These are phyloP conservation scores for Solanum pinnatisectum DNA, from an alignment of 257 asterid genomes.

Conservation along the genomic window DNA sequence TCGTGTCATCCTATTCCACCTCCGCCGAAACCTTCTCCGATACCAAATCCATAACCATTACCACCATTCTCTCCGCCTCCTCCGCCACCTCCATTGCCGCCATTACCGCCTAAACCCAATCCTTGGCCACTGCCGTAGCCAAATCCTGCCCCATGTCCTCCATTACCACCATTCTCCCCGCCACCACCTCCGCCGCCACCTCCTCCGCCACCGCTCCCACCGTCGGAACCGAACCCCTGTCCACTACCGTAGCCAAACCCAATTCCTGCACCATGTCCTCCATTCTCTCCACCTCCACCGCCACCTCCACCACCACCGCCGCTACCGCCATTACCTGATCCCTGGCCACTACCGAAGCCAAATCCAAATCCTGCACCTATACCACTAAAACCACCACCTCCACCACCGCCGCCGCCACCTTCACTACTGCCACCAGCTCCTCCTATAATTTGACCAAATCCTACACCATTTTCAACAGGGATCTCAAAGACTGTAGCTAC, in stretches of 20 bases:
- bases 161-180: not conserved
- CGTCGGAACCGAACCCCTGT: not conserved
- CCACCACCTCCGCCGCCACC: not conserved
- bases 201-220: not conserved
- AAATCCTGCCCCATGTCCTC: not conserved
- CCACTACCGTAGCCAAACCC: not conserved
- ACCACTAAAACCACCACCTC: not conserved
- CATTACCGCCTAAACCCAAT: not conserved
- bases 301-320: not conserved
- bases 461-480: not conserved
- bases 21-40: constrained; percentile 9
- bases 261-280: not conserved
- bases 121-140: not conserved
- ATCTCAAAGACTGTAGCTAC: not conserved
- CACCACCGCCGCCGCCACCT: not conserved
- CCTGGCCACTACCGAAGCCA: too few species aligned
- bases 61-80: not conserved
- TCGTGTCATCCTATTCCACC: not conserved
- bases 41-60: constrained; percentile 4
- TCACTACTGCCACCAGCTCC: not conserved
- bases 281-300: not conserved
- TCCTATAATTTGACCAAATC: not conserved
- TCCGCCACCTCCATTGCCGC: not conserved
- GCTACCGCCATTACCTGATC: too few species aligned
- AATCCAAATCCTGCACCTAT: not conserved